phyloP scores from a whole-genome alignment of 768 basidiomycete genomes.

The Termitomyces sp. region DNA sequence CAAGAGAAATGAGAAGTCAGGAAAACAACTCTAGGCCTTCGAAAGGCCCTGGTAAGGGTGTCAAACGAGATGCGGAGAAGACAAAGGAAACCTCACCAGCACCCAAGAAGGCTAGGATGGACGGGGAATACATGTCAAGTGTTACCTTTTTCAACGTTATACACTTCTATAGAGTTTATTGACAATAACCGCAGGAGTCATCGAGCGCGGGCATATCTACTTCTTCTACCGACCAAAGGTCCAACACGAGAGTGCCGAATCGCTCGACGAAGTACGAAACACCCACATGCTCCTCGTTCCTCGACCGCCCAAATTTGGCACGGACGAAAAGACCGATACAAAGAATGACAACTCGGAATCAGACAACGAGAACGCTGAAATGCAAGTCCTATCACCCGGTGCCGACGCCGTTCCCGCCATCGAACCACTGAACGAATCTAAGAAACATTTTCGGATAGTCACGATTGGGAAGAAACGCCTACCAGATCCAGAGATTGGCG shows the following conservation, averaged over 20 bases:
- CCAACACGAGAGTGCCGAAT: slow-evolving; percentile 23
- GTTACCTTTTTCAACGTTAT: background rate
- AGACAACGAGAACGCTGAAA: slow-evolving; percentile 30
- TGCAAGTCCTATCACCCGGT: slow-evolving; percentile 41
- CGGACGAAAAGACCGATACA: background rate
- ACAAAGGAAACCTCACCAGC: slow-evolving; percentile 21
- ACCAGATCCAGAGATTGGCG: slow-evolving; percentile 41
- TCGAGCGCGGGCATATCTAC: slow-evolving; percentile 61
- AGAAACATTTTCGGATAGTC: slow-evolving; percentile 49
- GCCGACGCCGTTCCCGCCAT: slow-evolving; percentile 50
- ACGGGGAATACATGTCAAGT: slow-evolving; percentile 16
- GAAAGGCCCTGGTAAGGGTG: background rate
- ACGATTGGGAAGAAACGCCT: slow-evolving; percentile 55
- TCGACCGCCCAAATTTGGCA: slow-evolving; percentile 44
- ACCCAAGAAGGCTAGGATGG: slow-evolving; percentile 26
- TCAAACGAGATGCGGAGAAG: background rate
- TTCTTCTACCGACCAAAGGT: slow-evolving; percentile 66
- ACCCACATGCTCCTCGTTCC: slow-evolving; percentile 64
- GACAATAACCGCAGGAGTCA: slow-evolving; percentile 32
- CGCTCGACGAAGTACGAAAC: slow-evolving; percentile 39
- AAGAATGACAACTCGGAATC: slow-evolving; percentile 19
- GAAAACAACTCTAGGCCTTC: background rate
- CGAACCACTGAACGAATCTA: slow-evolving; percentile 28
- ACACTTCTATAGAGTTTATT: background rate
- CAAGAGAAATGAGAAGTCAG: background rate